Base-by-base conservation (phyloP, 2,329 filamentous ascomycete species). In the Phialophora tarda region DNA sequence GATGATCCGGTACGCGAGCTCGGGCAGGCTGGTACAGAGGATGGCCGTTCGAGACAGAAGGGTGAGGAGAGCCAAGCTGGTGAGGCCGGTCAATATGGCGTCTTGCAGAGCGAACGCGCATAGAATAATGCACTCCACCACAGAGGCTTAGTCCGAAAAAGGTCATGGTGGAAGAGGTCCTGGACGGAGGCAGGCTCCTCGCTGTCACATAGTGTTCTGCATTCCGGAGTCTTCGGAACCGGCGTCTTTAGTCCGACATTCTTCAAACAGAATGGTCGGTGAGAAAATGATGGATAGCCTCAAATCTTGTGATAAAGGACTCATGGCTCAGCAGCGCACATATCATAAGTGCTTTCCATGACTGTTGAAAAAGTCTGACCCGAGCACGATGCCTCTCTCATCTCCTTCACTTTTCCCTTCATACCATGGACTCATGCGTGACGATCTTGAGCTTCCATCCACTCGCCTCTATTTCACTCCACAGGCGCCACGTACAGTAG, bases 41-140 rank as follows among this genome's bases (percentile, higher is more conserved):
- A 72, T 30, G 64, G 71, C 23, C 54, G 55, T 41, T 59, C 30
- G 24, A 68, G 70, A 53, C 73, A 77, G 63, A 72, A 74, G 71
- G 68, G 67, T 21, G 63, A 74, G 6, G 71, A 74, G 38, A 61
- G 57, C 34, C 60, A 23, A n/a, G 62, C 55, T 5, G 53, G 53
- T 44, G 61, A 64, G 17, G 60, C 59, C 23, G 66, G 66, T 3
- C 41, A 64, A 50, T 71, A 62, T 51, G 68, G 63, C 26, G 70
- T 62, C 17, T 51, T 71, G 62, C 24, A 62, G 17, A 67, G 55
- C 51, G 70, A 71, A 63, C 62, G 63, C 21, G 68, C 68, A 23
- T 68, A 48, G 44, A 21, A 6, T 8, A 26, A 4, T 7, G 12
- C 17, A 44, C n/a, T n/a, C n/a, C 38, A 44, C 17, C 38, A 44